phyloP scores from a whole-genome alignment of 2,329 filamentous ascomycete species.

The Talaromyces verruculosus region DNA sequence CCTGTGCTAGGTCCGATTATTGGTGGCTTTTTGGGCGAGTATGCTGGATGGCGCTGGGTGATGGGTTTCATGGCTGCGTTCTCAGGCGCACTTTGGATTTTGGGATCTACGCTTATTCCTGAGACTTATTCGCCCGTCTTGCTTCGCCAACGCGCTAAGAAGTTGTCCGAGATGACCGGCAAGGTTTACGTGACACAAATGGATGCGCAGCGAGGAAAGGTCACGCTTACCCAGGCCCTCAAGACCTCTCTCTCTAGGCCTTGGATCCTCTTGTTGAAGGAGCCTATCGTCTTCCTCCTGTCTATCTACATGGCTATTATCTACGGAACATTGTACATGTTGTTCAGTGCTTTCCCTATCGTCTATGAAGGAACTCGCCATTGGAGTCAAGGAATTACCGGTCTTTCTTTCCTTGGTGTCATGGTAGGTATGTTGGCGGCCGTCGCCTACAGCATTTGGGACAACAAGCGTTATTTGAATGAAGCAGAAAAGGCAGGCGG shows the following conservation, averaged over 20 bases:
- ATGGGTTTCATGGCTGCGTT: slow-evolving; percentile 64
- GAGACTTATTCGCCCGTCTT: slow-evolving; percentile 53
- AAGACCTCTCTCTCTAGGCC: slow-evolving; percentile 53
- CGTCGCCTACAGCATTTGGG: slow-evolving; percentile 43
- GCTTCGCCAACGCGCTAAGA: slow-evolving; percentile 51
- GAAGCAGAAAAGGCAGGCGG: slow-evolving; percentile 51
- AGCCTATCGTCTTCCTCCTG: slow-evolving; percentile 54
- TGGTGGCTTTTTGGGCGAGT: slow-evolving; percentile 65
- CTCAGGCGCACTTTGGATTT: slow-evolving; percentile 58
- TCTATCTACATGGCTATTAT: slow-evolving; percentile 54
- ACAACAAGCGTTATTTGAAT: slow-evolving; percentile 44
- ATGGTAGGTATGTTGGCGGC: slow-evolving; percentile 44
- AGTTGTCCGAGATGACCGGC: slow-evolving; percentile 51
- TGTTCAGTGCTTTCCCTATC: slow-evolving; percentile 55
- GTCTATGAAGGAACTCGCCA: slow-evolving; percentile 49
- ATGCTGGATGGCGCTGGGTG: slow-evolving; percentile 69
- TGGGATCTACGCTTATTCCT: slow-evolving; percentile 33
- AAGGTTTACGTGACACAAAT: slow-evolving; percentile 48
- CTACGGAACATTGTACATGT: slow-evolving; percentile 55
- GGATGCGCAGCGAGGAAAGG: slow-evolving; percentile 44
- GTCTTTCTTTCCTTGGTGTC: slow-evolving; percentile 52
- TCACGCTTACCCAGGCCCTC: slow-evolving; percentile 41
- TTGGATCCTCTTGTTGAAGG: slow-evolving; percentile 49
- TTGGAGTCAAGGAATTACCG: slow-evolving; percentile 50
- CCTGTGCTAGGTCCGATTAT: slow-evolving; percentile 65